Evolutionary conservation across 306 rosid genomes (phyloP), one percentile per base, ranked within the genome.

Genomic region (Mimosa pudica): DNA sequence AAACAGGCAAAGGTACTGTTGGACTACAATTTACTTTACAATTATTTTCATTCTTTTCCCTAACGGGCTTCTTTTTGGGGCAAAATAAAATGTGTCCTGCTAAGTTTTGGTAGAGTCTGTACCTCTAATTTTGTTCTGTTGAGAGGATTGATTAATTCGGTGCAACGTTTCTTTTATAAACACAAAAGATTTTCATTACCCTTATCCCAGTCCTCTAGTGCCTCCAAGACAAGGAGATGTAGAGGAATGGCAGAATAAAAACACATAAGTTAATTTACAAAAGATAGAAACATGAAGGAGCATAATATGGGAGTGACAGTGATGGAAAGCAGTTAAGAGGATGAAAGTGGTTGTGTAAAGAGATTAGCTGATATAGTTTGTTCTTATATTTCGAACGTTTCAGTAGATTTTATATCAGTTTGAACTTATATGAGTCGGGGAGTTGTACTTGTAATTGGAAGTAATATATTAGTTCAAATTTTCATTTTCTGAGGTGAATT

Each of bases 1-100:
- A 95, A 92, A 88, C 87, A 81, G 54, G 92, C 96, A 33, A 92
- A 90, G 97, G 98, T 94, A 60, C 35, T 70, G 13, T 18, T 75
- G 13, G 46, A 17, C 66, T 71, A 33, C 35, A 57, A 57, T 57
- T 18, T 18, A 10, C 65, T 60, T 60, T 24, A 24, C 30, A 36
- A 4, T 24, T 60, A 60, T 60, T 24, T 24, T 60, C 24, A 18
- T 60, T 24, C 7, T 57, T 18, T 24, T 0, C 4, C 11, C 35
- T 60, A 8, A 2, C 8, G 7, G 63, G 63, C 8, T 57, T 57
- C 63, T 60, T 20, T 60, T 60, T 60, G 36, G 36, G 65, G 36
- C 13, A 7, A 60, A 60, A 60, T 4, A 24, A 60, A 60, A 60
- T 60, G 65, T 20, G 35, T 24, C 65, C 36, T 60, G 9, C 35